Evolutionary conservation across 2,329 filamentous ascomycete species (phyloP).

Genomic region (Venturia oleaginea): DNA sequence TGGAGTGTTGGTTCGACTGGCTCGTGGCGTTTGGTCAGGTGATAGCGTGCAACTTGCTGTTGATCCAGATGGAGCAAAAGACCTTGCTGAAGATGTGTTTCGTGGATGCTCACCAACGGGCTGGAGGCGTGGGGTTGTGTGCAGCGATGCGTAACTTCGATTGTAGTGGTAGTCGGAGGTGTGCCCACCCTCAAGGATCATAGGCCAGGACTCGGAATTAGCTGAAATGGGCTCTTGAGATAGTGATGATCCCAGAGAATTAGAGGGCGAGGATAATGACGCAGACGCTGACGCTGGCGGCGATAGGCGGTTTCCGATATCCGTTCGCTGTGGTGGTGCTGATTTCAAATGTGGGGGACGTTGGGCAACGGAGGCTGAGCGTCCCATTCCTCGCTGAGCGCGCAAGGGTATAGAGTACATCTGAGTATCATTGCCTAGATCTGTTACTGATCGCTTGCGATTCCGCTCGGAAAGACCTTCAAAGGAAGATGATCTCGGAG

Average conservation of each 20-base stretch:
- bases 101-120: background rate
- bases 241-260: background rate
- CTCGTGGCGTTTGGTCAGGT: background rate
- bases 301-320: background rate
- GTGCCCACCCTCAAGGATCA: background rate
- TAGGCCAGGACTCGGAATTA: conserved; percentile 2
- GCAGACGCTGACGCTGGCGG: background rate
- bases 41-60: background rate
- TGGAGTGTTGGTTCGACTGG: conserved; percentile 1
- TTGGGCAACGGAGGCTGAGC: conserved; percentile 5
- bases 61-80: background rate
- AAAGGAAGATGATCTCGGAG: conserved; percentile 1
- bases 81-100: background rate
- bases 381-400: background rate
- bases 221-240: background rate
- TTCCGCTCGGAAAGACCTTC: conserved; percentile 1
- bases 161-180: background rate
- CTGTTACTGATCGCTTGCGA: conserved; percentile 9
- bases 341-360: conserved; percentile 3
- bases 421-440: background rate
- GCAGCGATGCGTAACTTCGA: background rate
- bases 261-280: background rate
- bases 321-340: background rate
- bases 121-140: background rate
- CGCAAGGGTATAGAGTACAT: background rate